Evolutionary conservation across 768 basidiomycete genomes (phyloP), one percentile per base, ranked within the genome.

Genomic region (Coprinellus micaceus): DNA sequence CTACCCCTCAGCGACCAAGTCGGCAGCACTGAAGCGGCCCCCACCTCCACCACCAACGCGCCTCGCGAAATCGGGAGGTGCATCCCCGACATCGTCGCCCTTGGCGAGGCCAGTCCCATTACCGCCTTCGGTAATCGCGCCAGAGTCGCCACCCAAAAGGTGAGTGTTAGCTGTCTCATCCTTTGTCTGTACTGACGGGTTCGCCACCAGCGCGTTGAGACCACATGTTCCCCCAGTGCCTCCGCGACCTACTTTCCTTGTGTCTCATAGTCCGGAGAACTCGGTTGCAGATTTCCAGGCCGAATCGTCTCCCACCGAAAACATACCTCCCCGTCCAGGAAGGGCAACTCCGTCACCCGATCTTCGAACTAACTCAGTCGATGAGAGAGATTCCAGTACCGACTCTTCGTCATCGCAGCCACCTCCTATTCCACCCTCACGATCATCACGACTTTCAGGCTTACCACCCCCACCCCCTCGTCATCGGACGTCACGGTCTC

Each of bases 21-120:
- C 54, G n/a, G 46, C 54, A 33, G 54, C 54, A 6, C 24, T 55
- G 44, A 81, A 77, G 59, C 77, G 83, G 49, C 76, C 79, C 2
- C 85, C 85, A 0, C 82, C 82, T 0, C 86, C 86, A 0, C 86
- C 86, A 1, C 81, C 82, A 1, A 79, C 82, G 2, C 59, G 66
- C 25, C 67, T 73, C 5, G 63, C 64, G 22, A 71, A 72, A 1
- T 76, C 76, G 1, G 13, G n/a, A n/a, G n/a, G 33, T 13, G 75
- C 79, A 29, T 61, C 72, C 3, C 67, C 75, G 0, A 67, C 76
- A 26, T 69, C 75, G 4, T 69, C 71, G n/a, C 73, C 74, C 2
- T 76, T 57, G 40, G 11, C 15, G 10, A 25, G 44, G 47, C 53
- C 49, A n/a, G 52, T 48, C 1, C 39, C 52, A 15, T 21, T 50